These are phyloP conservation scores for Ceratorhiza oryzae-sativae DNA, from an alignment of 1,284 basidiomycete genomes.

Conservation along the genomic window DNA sequence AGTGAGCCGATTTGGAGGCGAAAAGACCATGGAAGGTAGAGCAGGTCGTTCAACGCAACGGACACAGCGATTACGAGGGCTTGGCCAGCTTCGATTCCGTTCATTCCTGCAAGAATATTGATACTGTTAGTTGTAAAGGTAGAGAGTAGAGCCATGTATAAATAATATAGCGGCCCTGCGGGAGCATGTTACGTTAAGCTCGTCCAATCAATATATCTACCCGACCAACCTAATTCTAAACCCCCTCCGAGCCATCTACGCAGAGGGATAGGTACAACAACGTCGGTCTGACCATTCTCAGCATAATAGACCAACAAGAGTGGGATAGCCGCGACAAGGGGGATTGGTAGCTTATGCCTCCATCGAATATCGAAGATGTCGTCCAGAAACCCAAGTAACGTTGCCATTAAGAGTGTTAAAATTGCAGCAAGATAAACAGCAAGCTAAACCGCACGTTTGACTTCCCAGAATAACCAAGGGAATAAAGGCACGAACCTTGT, in stretches of 20 bases:
- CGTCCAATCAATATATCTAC: neutral
- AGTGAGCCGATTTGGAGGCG: conserved; percentile 74
- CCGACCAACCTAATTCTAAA: conserved; percentile 81
- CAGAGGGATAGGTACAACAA: conserved; percentile 90
- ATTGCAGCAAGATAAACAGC: conserved; percentile 92
- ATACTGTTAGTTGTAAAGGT: conserved; percentile 98
- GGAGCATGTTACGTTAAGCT: neutral
- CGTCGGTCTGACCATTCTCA: conserved; percentile 89
- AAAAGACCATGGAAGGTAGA: conserved; percentile 87
- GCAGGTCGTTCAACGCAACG: conserved; percentile 88
- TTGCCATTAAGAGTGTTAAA: conserved; percentile 89
- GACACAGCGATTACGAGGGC: conserved; percentile 91
- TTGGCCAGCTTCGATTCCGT: conserved; percentile 94
- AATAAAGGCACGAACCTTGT: conserved; percentile 66
- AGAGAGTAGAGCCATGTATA: conserved; percentile 95
- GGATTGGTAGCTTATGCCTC: conserved; percentile 98
- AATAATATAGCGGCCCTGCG: conserved; percentile 89
- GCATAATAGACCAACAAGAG: conserved; percentile 96
- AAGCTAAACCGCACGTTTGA: conserved; percentile 59
- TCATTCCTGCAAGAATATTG: conserved; percentile 98
- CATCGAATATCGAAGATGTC: conserved; percentile 99
- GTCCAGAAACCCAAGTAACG: conserved; percentile 94
- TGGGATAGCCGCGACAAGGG: conserved; percentile 93
- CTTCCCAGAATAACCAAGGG: neutral
- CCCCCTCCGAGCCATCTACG: conserved; percentile 76